Evolutionary conservation across 768 basidiomycete genomes (phyloP).

Genomic region (Lentinula detonsa): DNA sequence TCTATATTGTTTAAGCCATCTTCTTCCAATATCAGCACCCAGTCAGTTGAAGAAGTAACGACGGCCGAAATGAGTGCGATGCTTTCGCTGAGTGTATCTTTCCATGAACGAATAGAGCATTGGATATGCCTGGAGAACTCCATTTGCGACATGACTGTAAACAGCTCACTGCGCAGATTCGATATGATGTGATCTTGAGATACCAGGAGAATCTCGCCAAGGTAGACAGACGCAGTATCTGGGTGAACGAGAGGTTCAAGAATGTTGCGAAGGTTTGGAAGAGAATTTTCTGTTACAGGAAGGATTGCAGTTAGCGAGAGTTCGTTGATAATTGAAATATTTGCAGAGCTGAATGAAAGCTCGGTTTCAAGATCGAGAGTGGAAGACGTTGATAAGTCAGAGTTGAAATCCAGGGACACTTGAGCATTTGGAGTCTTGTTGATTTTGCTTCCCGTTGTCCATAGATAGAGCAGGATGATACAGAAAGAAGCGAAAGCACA

Average conservation of each 20-base stretch:
- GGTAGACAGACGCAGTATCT: not conserved
- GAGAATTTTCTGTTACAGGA: not conserved
- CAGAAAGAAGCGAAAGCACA: not conserved
- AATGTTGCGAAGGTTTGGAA: not conserved
- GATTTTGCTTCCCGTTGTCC: not conserved
- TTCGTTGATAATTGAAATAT: not conserved
- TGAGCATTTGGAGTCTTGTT: not conserved
- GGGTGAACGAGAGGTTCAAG: constrained; percentile 1
- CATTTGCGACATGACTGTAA: not conserved
- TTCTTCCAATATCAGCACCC: constrained; percentile 49
- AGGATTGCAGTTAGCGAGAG: constrained; percentile 2
- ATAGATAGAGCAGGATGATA: not conserved
- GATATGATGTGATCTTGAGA: not conserved
- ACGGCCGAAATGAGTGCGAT: constrained; percentile 24
- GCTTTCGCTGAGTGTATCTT: not conserved
- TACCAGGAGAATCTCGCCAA: constrained; percentile 3
- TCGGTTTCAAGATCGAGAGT: not conserved
- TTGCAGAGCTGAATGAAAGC: not conserved
- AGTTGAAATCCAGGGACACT: not conserved
- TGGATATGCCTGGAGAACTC: not conserved
- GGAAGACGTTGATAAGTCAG: not conserved
- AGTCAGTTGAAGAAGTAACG: constrained; percentile 35
- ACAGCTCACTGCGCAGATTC: not conserved
- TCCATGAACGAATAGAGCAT: constrained; percentile 2
- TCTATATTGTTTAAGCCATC: constrained; percentile 31